Evolutionary conservation across 176 grass and related monocot genomes (phyloP), one percentile per base, ranked within the genome.

Genomic region (Olyra latifolia): DNA sequence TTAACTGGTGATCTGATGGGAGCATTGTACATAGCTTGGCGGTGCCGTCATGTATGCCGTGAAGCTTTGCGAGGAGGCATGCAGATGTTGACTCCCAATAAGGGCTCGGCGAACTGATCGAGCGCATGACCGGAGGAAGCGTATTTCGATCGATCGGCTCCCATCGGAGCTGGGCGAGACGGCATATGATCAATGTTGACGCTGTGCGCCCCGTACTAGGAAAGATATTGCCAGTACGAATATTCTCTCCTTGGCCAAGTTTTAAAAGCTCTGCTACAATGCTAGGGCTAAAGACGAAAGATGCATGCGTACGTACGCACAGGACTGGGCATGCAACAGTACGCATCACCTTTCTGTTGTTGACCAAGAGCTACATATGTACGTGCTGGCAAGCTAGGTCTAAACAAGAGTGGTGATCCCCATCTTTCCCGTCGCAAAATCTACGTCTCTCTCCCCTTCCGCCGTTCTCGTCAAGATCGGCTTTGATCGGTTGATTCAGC

Each of bases 201-300:
- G 28, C 15, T 10, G 60, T 74, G 42, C 24, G 35, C 10, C 38
- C 10, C 69, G 69, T 80, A 23, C 71, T 16, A 62, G 9, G 32
- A 11, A 17, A 49, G 56, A 46, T 62, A 82, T 41, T 29, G 62
- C 2, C 6, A 0, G 73, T 65, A 72, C 73, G 79, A 78, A 82
- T 78, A 82, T 87, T 64, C 48, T 77, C 19, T 7, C 73, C 15
- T 78, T 78, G 27, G 30, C 56, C 25, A 28, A 40, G 62, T 75
- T 75, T 81, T 23, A 50, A 81, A 86, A 74, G 50, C 4, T 19
- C 27, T 48, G 53, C 28, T 7, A 13, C 41, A 39, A 83, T 13
- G 50, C 54, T 28, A 40, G 46, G 52, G 41, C 13, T 24, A 66
- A 56, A 83, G 60, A 67, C 28, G 28, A 35, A 35, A 35, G 32